Evolutionary conservation across 768 basidiomycete genomes (phyloP).

Genomic region (Sutorius australiensis): DNA sequence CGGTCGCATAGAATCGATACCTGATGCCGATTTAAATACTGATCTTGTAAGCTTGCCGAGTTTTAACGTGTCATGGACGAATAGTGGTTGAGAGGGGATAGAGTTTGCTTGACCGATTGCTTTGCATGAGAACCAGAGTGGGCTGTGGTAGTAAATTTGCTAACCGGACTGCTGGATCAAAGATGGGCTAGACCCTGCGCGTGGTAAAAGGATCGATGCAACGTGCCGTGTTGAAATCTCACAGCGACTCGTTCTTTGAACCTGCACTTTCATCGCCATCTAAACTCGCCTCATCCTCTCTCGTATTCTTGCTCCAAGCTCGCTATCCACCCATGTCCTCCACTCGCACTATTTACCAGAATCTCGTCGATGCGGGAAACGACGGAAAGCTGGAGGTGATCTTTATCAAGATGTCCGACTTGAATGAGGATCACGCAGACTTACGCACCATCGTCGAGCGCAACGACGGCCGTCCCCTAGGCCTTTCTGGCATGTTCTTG

Average conservation of each 20-base stretch:
- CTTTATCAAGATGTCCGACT: constrained; percentile 15
- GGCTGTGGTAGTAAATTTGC: background rate
- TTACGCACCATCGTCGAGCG: constrained; percentile 25
- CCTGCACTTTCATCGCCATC: background rate
- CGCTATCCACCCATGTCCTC: background rate
- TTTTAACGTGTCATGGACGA: background rate
- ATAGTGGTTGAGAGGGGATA: background rate
- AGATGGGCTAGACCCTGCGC: background rate
- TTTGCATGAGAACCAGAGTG: too few relatives aligned
- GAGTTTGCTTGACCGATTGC: too few relatives aligned
- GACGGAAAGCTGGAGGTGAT: constrained; percentile 20
- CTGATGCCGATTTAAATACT: background rate
- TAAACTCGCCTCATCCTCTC: background rate
- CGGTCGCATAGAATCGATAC: background rate
- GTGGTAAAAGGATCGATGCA: background rate
- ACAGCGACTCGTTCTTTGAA: constrained; percentile 5
- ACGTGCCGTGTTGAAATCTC: background rate
- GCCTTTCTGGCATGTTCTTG: constrained; percentile 26
- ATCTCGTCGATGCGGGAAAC: constrained; percentile 23
- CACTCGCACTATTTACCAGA: constrained; percentile 25
- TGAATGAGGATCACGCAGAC: constrained; percentile 22
- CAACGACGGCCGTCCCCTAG: constrained; percentile 33
- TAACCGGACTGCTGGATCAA: background rate
- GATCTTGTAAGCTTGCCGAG: background rate
- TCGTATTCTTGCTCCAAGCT: constrained; percentile 1